Evolutionary conservation across 2,329 filamentous ascomycete species (phyloP).

Genomic region (Thelonectria discophora): DNA sequence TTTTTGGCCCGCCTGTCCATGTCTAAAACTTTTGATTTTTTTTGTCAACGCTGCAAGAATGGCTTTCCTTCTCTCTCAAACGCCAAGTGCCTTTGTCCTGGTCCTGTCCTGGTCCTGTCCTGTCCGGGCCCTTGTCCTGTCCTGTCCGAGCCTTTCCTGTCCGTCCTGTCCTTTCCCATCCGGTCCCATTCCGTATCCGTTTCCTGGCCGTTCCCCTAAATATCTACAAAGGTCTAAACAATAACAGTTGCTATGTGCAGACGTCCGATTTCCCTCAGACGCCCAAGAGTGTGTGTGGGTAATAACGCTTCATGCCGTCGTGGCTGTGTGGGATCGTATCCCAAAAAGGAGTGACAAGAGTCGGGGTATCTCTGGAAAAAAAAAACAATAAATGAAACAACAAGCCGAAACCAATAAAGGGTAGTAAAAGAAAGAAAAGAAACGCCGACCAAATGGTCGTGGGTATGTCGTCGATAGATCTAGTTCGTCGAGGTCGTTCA

Average conservation of each 20-base stretch:
- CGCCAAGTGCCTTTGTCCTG: constrained; percentile 24
- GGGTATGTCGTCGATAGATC: constrained; percentile 27
- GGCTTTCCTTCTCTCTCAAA: constrained; percentile 33
- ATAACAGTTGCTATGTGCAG: constrained; percentile 33
- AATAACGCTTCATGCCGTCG: constrained; percentile 35
- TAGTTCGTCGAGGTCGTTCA: constrained; percentile 36
- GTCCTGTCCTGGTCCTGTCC: too few species aligned
- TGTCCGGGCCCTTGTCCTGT: too few species aligned
- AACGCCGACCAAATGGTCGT: constrained; percentile 30
- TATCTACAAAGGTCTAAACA: constrained; percentile 41
- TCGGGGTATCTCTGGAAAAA: constrained; percentile 41
- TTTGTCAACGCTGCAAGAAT: constrained; percentile 34
- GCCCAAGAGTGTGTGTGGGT: constrained; percentile 15
- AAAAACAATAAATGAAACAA: constrained; percentile 1
- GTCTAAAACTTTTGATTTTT: constrained; percentile 40
- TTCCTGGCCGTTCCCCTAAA: constrained; percentile 12
- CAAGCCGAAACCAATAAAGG: constrained; percentile 20
- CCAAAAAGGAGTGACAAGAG: constrained; percentile 42
- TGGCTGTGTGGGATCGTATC: constrained; percentile 30
- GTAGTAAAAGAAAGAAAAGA: constrained; percentile 32
- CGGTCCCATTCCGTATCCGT: constrained; percentile 4
- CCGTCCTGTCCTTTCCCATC: neutral
- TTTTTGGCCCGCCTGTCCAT: constrained; percentile 28
- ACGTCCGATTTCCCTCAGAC: constrained; percentile 18
- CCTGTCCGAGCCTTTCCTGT: too few species aligned